These are phyloP conservation scores for Globisporangium cystogenes DNA, from an alignment of 352 stramenopile species.

Conservation along the genomic window DNA sequence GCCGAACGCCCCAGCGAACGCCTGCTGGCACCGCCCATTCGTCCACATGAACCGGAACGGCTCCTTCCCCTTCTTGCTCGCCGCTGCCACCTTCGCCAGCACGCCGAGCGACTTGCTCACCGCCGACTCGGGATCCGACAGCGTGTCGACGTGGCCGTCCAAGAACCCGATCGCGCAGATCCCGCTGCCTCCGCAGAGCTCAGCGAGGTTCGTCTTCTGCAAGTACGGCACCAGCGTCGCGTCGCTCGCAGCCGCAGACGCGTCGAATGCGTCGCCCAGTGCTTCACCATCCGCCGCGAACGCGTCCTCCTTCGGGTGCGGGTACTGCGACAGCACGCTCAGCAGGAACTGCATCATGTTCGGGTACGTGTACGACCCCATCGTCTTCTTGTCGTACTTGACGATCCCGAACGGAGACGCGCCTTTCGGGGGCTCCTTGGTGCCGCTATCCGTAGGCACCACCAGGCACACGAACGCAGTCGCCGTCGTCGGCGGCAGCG, in stretches of 20 bases:
- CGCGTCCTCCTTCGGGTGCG: slow-evolving; percentile 42
- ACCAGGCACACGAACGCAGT: slow-evolving; percentile 44
- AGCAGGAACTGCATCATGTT: slow-evolving; percentile 68
- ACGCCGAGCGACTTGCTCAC: slow-evolving; percentile 35
- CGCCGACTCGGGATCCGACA: slow-evolving; percentile 30
- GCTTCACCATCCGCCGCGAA: too few relatives aligned
- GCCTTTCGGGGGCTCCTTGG: slow-evolving; percentile 16
- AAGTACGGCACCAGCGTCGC: slow-evolving; percentile 40
- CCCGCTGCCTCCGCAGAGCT: slow-evolving; percentile 47
- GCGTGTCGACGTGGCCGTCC: slow-evolving; percentile 45
- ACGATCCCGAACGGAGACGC: slow-evolving; percentile 51
- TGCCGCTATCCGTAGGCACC: slow-evolving; percentile 23
- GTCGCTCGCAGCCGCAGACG: neutral
- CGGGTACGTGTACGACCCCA: slow-evolving; percentile 55
- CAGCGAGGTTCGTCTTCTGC: slow-evolving; percentile 39
- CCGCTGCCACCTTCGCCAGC: slow-evolving; percentile 33
- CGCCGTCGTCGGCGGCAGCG: slow-evolving; percentile 27
- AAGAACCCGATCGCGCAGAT: slow-evolving; percentile 82
- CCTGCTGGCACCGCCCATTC: slow-evolving; percentile 69
- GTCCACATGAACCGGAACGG: slow-evolving; percentile 75
- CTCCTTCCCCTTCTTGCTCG: slow-evolving; percentile 44
- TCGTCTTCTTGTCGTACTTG: slow-evolving; percentile 62
- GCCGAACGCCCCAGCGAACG: slow-evolving; percentile 62
- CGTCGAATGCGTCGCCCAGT: too few relatives aligned
- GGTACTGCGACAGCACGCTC: slow-evolving; percentile 57